Percentiles rank a stretch among this genome's conserved stretches.
Evolutionary conservation across 371 early-diverging fungal genomes (phyloP).

Genomic region (Circinella umbellata): DNA sequence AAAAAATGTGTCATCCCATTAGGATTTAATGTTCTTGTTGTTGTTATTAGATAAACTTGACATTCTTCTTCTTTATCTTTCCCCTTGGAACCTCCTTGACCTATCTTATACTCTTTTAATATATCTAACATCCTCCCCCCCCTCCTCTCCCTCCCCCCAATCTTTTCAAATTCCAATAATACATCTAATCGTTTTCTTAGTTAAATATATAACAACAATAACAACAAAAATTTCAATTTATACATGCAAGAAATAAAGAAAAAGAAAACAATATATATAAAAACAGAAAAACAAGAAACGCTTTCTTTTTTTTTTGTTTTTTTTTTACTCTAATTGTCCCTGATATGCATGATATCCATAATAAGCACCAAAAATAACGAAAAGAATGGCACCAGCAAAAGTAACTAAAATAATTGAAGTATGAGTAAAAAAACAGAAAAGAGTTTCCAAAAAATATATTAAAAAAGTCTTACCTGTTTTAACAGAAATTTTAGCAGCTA

Average conservation of each 20-base stretch:
- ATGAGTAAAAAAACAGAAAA: no score
- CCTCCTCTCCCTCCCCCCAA: no score
- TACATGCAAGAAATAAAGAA: background rate
- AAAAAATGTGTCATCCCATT: background rate
- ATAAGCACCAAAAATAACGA: constrained; percentile 82
- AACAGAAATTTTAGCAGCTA: constrained; percentile 92
- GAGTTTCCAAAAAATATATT: no score
- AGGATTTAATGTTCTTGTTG: no score
- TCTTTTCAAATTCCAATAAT: no score
- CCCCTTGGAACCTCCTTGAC: no score
- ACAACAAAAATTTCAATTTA: background rate
- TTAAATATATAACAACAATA: constrained; percentile 2
- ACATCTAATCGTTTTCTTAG: background rate
- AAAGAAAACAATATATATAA: background rate
- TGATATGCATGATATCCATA: constrained; percentile 59
- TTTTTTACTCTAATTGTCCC: constrained; percentile 19
- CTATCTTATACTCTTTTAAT: no score
- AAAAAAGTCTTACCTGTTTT: no score
- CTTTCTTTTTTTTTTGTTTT: no score
- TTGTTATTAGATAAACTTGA: no score
- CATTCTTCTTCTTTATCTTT: no score
- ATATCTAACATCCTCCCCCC: no score
- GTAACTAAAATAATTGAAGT: constrained; percentile 64
- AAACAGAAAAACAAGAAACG: background rate
- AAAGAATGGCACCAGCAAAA: constrained; percentile 80